Percentiles rank a stretch among this genome's conserved stretches.
Conservation (phyloP, 192 early-diverging fungal genomes). For the Backusella westeae region DNA sequence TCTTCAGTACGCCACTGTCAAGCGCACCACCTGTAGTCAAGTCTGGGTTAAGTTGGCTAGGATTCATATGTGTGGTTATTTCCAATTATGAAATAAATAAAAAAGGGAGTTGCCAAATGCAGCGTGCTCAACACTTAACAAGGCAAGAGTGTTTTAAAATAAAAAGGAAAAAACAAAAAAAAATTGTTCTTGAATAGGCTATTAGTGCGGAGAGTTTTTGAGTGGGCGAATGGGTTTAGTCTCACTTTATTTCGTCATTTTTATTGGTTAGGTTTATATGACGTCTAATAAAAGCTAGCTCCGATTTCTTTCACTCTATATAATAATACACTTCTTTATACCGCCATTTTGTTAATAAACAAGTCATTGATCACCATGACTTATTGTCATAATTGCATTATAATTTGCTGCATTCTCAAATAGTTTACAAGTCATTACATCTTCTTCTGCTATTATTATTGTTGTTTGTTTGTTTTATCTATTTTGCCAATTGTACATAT, state of each 20-base stretch:
- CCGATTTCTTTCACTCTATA: neutral
- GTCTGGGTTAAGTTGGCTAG: constrained; percentile 17
- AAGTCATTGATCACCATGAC: neutral
- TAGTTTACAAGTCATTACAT: neutral
- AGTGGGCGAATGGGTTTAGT: constrained; percentile 5
- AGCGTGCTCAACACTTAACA: constrained; percentile 18
- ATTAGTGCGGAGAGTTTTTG: constrained; percentile 3
- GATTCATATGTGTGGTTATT: constrained; percentile 16
- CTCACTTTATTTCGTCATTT: neutral
- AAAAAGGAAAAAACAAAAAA: constrained; percentile 8
- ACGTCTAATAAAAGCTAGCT: constrained; percentile 1
- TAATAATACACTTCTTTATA: neutral
- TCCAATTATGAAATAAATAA: constrained; percentile 20
- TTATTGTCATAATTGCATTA: neutral
- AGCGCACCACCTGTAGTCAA: neutral
- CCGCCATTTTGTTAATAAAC: too few species aligned
- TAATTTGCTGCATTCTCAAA: too few species aligned
- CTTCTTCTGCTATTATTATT: neutral
- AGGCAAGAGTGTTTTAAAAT: constrained; percentile 17
- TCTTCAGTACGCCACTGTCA: neutral
- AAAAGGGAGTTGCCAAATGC: constrained; percentile 18
- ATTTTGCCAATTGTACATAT: neutral
- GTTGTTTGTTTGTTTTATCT: neutral
- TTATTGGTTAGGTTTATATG: constrained; percentile 2
- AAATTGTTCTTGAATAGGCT: neutral